Evolutionary conservation across 495 filamentous ascomycete species (phyloP), one percentile per base, ranked within the genome.

Genomic region (Ramalina peruviana): DNA sequence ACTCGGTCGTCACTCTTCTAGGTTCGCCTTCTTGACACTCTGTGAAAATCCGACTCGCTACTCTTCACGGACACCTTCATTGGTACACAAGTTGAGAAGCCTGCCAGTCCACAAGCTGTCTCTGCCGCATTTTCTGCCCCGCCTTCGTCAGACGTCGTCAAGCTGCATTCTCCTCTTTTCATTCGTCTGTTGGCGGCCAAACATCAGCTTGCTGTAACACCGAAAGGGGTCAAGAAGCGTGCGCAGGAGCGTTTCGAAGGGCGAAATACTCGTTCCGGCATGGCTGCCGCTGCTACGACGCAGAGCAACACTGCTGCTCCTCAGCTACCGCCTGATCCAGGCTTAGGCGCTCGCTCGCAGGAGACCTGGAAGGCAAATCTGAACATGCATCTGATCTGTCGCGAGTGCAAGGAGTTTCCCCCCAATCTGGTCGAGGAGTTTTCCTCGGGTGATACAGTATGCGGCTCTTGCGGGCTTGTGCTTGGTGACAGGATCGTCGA

Each of bases 371-470:
- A 70, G 56, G 78, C 83, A 61, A 92, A 97, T 58, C 76, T 97
- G 38, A 93, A 86, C 63, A 78, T 85, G 58, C 78, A 76, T 43
- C 62, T 96, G 50, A 79, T 86, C 36, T 98, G 92, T 64, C 77
- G 73, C 1, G 92, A 98, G 59, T 98, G 92, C 72, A 83, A 83
- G 58, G 92, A 96, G 59, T 66, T 78, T 21, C 92, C 92, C 17
- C 90, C 92, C 0, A 87, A 95, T 53, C 72, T 97, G n/a, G 70
- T 84, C 47, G 92, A 96, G 62, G 92, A 96, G 59, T 89, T 86
- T 58, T 82, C 88, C 4, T 82, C 79, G 12, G 92, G 94, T 43
- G 89, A 97, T 65, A 85, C 88, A 58, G 87, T 97, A 43, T 98
- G 92, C 64, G 83, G 72, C 15, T 86, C 83, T 19, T 98, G 92